Conservation (phyloP, 2,329 filamentous ascomycete genomes). For the Hymenoscyphus infarciens region DNA sequence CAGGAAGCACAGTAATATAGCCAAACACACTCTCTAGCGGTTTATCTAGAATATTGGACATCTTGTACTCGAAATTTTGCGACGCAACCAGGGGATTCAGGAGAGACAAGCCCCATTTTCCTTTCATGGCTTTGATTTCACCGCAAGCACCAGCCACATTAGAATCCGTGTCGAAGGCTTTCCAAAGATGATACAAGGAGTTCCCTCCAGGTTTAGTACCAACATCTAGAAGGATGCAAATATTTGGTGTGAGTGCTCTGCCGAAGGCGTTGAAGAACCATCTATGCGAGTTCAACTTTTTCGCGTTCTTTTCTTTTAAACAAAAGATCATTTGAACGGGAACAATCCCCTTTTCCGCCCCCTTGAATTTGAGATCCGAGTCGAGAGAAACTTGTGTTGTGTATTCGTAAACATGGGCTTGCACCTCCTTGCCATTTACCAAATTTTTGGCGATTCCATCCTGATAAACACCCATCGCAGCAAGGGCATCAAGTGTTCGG, state of each 20-base stretch:
- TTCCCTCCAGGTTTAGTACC: conserved; percentile 86
- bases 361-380: conserved; percentile 95
- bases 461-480: conserved; percentile 97
- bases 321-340: conserved; percentile 99
- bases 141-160: conserved; percentile 96
- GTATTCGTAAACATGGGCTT: conserved; percentile 97
- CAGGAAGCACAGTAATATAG: conserved; percentile 95
- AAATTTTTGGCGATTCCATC: conserved; percentile 98
- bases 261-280: conserved; percentile 99
- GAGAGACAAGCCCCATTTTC: conserved; percentile 74
- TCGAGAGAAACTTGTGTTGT: conserved; percentile 97
- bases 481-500: conserved; percentile 86
- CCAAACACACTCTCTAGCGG: conserved; percentile 95
- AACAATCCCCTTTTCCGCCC: conserved; percentile 97
- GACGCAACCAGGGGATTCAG: conserved; percentile 93
- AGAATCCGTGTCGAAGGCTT: conserved; percentile 96
- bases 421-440: conserved; percentile 93
- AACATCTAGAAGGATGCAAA: conserved; percentile 95
- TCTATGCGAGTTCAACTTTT: conserved; percentile 96
- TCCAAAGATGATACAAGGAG: conserved; percentile 97
- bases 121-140: conserved; percentile 97
- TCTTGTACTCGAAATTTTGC: conserved; percentile 99
- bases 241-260: conserved; percentile 85
- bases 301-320: conserved; percentile 93
- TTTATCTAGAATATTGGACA: conserved; percentile 98